Base-by-base conservation (phyloP, 1,284 basidiomycete species). In the Coriolopsis trogii region DNA sequence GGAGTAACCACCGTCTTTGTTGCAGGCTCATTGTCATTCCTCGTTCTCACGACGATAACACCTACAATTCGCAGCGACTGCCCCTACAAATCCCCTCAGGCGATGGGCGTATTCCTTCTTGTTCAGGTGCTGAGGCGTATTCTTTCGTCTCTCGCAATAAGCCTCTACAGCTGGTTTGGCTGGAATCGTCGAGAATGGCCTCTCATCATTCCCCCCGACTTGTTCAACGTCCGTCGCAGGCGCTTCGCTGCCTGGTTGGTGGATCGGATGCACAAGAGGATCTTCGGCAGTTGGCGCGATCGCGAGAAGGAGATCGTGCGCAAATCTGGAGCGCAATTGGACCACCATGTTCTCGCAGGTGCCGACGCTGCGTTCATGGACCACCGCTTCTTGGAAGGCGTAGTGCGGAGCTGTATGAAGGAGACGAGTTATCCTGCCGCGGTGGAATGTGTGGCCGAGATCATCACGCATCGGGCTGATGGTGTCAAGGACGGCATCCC, bases 321-420 rank as follows among this genome's bases (percentile, higher is more conserved):
- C 4, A 38, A 31, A 15, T 41, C 15, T 1, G 59, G 47, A 9
- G 46, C 40, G 0, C 20, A 23, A 12, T 49, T 61, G 5, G 63
- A 63, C 39, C 54, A 55, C 18, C 42, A 48, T 18, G 44, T 59
- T 13, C 58, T 65, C 9, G 62, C 55, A 1, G 53, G 48, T 12
- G 62, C 63, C 4, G 60, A 63, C 42, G 53, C 52, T 15, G 49
- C 52, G 4, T 59, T 63, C 54, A 63, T 63, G 57, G 63, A 65
- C 45, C 59, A 65, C 38, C 45, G 55, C 25, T 58, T 65, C 41
- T 49, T 65, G 9, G 53, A 52, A 25, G 33, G 44, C 10, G 53
- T 58, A 23, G 46, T 63, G 26, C 50, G 59, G 21, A 36, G 49
- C 10, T 62, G 57, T 25, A 24, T 59, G 36, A 29, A 41, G 31